These are phyloP conservation scores for Achaetomium macrosporum DNA, from an alignment of 2,329 filamentous ascomycete genomes.

Conservation along the genomic window DNA sequence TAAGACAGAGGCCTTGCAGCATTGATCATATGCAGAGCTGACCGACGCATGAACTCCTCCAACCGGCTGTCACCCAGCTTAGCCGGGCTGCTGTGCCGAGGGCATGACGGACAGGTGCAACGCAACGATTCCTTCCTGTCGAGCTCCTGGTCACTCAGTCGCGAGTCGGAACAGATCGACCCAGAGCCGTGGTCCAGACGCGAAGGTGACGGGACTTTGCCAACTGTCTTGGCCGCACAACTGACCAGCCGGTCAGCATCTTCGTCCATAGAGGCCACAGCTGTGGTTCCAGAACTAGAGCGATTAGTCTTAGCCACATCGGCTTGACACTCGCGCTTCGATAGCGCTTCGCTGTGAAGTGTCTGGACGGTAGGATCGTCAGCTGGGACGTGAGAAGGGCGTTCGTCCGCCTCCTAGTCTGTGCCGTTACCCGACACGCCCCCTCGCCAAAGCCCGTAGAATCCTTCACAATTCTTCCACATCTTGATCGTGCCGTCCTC, in stretches of 20 bases:
- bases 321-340: background rate
- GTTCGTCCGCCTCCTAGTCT: constrained; percentile 32
- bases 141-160: background rate
- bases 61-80: constrained; percentile 5
- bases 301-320: background rate
- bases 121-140: background rate
- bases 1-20: constrained; percentile 4
- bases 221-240: constrained; percentile 6
- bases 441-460: constrained; percentile 58
- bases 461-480: constrained; percentile 65
- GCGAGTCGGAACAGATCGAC: constrained; percentile 7
- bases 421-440: constrained; percentile 31
- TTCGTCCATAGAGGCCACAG: background rate
- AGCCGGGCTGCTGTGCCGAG: background rate
- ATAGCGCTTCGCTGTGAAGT: background rate
- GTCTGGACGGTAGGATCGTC: constrained; percentile 6
- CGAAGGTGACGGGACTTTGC: background rate
- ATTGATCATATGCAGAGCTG: constrained; percentile 15
- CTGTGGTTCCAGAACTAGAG: constrained; percentile 1
- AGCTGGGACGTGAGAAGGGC: constrained; percentile 18
- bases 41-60: constrained; percentile 20
- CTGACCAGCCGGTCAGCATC: constrained; percentile 10
- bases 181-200: background rate
- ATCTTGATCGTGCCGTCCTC: constrained; percentile 98
- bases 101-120: constrained; percentile 12